phyloP scores from a whole-genome alignment of 2,329 filamentous ascomycete species.

The Penicillium sp. region DNA sequence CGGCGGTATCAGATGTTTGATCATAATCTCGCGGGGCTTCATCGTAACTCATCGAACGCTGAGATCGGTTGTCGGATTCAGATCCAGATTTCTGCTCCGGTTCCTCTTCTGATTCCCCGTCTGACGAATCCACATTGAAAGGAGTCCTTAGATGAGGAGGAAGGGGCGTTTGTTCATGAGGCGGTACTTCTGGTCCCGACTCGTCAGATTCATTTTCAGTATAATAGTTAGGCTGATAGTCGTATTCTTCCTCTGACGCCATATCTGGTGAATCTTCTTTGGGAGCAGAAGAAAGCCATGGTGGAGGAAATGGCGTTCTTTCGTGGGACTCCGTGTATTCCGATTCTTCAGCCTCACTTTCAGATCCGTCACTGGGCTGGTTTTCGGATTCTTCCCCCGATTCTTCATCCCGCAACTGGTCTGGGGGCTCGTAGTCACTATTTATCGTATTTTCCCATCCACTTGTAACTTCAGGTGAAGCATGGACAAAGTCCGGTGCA shows the following conservation, averaged over 20 bases:
- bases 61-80: neutral
- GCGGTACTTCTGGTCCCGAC: neutral
- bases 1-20: neutral
- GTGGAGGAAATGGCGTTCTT: neutral
- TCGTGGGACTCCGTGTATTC: neutral
- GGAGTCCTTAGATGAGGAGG: neutral
- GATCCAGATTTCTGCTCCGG: neutral
- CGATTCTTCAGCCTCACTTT: neutral
- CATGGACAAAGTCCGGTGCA: too few relatives aligned
- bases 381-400: neutral
- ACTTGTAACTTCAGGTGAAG: neutral
- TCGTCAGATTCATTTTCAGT: neutral
- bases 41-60: neutral
- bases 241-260: neutral
- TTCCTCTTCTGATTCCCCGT: neutral
- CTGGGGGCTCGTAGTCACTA: neutral
- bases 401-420: neutral
- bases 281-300: neutral
- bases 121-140: neutral
- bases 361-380: neutral
- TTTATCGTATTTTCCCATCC: neutral
- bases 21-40: neutral
- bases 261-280: neutral
- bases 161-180: neutral
- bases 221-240: too few relatives aligned